phyloP scores from a whole-genome alignment of 306 rosid species.

The Nissolia schottii region DNA sequence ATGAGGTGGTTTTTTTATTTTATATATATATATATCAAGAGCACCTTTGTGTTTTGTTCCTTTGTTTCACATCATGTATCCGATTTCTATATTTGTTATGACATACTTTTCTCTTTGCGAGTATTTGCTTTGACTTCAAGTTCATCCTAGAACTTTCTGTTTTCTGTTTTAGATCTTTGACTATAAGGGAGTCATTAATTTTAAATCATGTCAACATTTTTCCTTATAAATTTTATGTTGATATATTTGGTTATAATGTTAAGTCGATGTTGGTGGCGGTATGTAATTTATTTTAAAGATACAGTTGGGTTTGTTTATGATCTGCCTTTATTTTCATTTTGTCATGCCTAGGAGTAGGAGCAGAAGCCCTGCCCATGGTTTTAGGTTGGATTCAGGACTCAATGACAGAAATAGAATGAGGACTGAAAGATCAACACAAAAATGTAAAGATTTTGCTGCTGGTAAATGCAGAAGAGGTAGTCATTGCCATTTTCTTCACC shows the following conservation, averaged over 20 bases:
- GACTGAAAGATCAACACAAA: conserved; percentile 49
- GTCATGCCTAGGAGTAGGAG: conserved; percentile 34
- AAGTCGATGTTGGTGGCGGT: neutral
- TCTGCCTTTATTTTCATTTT: conserved; percentile 20
- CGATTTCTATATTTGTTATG: conserved; percentile 8
- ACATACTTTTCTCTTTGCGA: neutral
- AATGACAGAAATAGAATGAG: conserved; percentile 68
- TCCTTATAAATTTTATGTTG: neutral
- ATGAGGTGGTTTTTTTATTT: neutral
- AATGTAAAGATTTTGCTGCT: conserved; percentile 72
- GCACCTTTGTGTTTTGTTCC: neutral
- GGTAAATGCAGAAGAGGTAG: conserved; percentile 93
- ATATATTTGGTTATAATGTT: neutral
- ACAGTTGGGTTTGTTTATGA: conserved; percentile 27
- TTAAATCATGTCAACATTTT: neutral
- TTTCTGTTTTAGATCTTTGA: neutral
- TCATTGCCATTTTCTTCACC: conserved; percentile 72
- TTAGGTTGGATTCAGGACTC: conserved; percentile 61
- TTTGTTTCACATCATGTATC: neutral
- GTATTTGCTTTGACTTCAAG: conserved; percentile 2
- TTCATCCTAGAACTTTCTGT: conserved; percentile 6
- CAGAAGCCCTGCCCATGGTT: conserved; percentile 50
- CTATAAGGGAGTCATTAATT: neutral
- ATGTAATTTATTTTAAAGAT: conserved; percentile 20
- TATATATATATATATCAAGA: neutral